Base-by-base conservation (phyloP, 1,284 basidiomycete genomes). In the Earliella scabrosa region DNA sequence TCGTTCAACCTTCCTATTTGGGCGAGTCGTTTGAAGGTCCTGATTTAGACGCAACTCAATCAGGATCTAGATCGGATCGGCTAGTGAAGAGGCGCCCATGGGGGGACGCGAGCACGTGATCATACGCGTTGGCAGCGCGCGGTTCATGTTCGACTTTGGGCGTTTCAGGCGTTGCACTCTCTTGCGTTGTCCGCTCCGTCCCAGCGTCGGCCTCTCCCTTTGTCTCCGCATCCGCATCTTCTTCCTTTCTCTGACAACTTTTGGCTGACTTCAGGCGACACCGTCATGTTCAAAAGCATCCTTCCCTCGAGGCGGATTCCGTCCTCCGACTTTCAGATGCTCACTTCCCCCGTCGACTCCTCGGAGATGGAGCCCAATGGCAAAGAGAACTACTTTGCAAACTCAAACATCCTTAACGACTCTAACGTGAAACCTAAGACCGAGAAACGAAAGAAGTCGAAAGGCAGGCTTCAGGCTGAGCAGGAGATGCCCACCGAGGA, bases 271-370 rank as follows among this genome's bases (percentile, higher is more conserved):
- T 32, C 32, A 41, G 34, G 58, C 56, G 54, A 60, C 29, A 63
- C 47, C 56, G 90, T 90, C 56, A 90, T 90, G 88, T 90, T 90
- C 76, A 90, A 89, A 73, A 81, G 80, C 61, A 89, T 90, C 57
- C 75, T 90, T 38, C 86, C 87, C 10, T 80, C 82, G 4, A 83
- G 85, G 70, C 78, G 88, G 64, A 67, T 84, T 50, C 75, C 83
- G 27, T 56, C 60, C 23, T 73, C 81, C 2, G 88, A 91, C 38
- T 91, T 91, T 59, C 86, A 85, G 11, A 88, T 90, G 77, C 68
- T 91, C 50, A 89, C 86, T 0, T 71, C 74, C 6, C 73, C 83
- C 10, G 75, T 68, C 18, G 82, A 84, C 46, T 64, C 73, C 21
- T 66, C 71, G 2, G 61, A 63, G 38, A 46, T 59, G 11, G 60